phyloP scores from a whole-genome alignment of 257 asterid genomes.

The Primulina tabacum region DNA sequence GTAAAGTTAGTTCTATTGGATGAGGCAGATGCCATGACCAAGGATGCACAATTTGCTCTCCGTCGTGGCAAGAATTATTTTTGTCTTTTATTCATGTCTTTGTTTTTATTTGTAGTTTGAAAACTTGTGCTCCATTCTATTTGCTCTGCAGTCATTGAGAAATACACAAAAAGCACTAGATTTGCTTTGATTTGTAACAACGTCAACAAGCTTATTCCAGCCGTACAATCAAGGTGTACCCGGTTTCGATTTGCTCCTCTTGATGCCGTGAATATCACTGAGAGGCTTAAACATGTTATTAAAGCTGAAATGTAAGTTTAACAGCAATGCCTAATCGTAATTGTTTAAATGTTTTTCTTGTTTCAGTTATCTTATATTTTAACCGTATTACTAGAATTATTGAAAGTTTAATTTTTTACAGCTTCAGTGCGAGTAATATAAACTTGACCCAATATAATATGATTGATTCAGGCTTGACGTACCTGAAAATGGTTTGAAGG shows the following conservation, averaged over 20 bases:
- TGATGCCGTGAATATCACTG: slow-evolving; percentile 65
- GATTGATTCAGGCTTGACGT: slow-evolving; percentile 72
- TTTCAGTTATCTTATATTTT: neutral
- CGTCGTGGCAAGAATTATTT: slow-evolving; percentile 75
- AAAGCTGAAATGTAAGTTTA: slow-evolving; percentile 69
- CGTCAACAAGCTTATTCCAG: slow-evolving; percentile 93
- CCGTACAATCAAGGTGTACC: slow-evolving; percentile 95
- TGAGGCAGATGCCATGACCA: slow-evolving; percentile 99
- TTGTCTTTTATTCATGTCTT: slow-evolving; percentile 3
- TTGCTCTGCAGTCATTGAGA: slow-evolving; percentile 82
- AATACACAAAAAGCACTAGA: slow-evolving; percentile 83
- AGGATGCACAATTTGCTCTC: slow-evolving; percentile 97
- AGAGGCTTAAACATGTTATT: slow-evolving; percentile 85
- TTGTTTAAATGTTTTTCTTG: slow-evolving; percentile 8
- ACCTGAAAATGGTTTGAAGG: slow-evolving; percentile 80
- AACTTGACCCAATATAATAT: slow-evolving; percentile 22
- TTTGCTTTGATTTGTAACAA: slow-evolving; percentile 94
- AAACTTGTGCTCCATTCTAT: slow-evolving; percentile 8
- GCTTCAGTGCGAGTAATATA: slow-evolving; percentile 7
- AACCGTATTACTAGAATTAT: slow-evolving; percentile 4
- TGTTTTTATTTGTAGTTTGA: slow-evolving; percentile 1
- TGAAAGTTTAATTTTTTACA: neutral
- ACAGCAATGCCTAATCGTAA: neutral
- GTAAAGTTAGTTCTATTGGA: slow-evolving; percentile 88
- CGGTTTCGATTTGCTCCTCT: slow-evolving; percentile 99